These are phyloP conservation scores for Vaccinium corymbosum DNA, from an alignment of 148 eudicot genomes.

Conservation along the genomic window DNA sequence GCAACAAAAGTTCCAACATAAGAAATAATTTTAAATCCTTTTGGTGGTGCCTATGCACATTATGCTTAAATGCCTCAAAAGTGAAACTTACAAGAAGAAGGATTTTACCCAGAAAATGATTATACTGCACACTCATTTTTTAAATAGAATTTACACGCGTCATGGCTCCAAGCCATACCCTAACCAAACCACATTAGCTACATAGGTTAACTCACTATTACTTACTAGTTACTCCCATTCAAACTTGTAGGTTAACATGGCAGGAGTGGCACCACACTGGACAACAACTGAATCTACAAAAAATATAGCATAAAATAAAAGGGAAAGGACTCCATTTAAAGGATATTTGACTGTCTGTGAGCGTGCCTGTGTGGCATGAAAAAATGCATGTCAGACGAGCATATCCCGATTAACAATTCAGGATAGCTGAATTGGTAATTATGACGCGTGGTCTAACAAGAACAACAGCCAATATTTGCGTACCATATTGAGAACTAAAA, in stretches of 20 bases:
- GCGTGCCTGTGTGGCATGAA: not conserved
- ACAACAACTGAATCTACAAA: not conserved
- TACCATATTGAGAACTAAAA: not conserved
- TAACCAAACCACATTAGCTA: not conserved
- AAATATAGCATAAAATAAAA: not conserved
- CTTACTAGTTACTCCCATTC: not conserved
- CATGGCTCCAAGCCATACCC: not conserved
- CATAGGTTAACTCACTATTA: not conserved
- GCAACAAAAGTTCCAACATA: not conserved
- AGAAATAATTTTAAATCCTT: not conserved
- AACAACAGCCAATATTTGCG: not conserved
- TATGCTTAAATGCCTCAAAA: not conserved
- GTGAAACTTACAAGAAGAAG: not conserved
- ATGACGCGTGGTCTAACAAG: not conserved
- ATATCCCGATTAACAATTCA: not conserved
- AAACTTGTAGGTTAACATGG: not conserved
- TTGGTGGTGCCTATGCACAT: not conserved
- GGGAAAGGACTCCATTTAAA: not conserved
- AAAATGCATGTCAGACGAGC: not conserved
- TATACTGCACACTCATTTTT: not conserved
- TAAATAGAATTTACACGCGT: not conserved
- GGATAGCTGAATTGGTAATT: not conserved
- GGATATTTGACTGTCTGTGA: not conserved
- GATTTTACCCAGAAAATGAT: not conserved
- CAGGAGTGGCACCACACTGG: not conserved